These are phyloP conservation scores for Didymella keratinophila DNA, from an alignment of 2,329 filamentous ascomycete species.

Conservation along the genomic window DNA sequence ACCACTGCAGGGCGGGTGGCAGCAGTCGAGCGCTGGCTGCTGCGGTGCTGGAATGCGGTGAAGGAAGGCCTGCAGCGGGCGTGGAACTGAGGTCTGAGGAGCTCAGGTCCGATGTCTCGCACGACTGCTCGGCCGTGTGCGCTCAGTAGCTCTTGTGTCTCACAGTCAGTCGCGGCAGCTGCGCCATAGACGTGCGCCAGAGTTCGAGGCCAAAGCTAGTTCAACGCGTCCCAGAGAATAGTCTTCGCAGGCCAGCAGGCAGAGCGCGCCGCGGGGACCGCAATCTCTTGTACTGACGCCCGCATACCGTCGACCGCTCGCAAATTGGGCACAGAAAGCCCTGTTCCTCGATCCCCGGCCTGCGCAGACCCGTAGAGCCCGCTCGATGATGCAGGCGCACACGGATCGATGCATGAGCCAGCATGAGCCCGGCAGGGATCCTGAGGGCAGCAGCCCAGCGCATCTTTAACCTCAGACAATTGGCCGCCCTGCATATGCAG, in stretches of 20 bases:
- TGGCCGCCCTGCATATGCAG: conserved; percentile 4
- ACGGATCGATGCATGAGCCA: conserved; percentile 3
- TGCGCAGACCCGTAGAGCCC: not conserved
- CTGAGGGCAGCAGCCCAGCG: not conserved
- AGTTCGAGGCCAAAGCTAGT: conserved; percentile 1
- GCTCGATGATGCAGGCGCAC: not conserved
- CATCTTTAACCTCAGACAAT: not conserved
- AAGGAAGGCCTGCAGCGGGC: not conserved
- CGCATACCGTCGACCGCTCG: conserved; percentile 1
- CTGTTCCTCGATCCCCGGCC: conserved; percentile 16
- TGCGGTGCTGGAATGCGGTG: conserved; percentile 1
- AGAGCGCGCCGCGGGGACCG: conserved; percentile 8
- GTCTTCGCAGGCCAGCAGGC: not conserved
- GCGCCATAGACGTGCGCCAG: conserved; percentile 8
- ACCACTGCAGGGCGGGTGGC: conserved; percentile 1
- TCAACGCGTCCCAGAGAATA: not conserved
- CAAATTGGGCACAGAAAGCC: conserved; percentile 12
- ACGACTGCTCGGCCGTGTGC: conserved; percentile 6
- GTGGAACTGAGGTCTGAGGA: not conserved
- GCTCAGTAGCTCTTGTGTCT: conserved; percentile 17
- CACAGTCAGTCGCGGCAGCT: conserved; percentile 9
- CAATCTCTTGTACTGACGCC: conserved; percentile 16
- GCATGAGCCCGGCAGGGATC: conserved; percentile 12
- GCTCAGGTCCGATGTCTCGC: not conserved
- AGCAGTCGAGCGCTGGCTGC: not conserved